These are phyloP conservation scores for Gossypium turneri DNA, from an alignment of 345 rosid genomes.

Conservation along the genomic window DNA sequence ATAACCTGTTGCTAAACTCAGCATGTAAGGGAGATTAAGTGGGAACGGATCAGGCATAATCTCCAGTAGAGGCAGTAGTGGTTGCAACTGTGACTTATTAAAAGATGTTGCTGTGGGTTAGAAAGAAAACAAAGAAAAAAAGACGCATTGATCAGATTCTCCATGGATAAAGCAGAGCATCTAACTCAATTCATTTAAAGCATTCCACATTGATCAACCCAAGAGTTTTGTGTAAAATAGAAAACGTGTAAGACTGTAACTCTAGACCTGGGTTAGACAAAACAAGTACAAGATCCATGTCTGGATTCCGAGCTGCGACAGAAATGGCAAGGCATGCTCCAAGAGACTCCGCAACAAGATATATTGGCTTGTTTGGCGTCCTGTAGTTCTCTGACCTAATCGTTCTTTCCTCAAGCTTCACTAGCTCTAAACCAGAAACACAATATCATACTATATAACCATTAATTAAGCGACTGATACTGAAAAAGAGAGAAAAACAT, in stretches of 20 bases:
- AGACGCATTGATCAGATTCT: not conserved
- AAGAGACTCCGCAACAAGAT: slow-evolving; percentile 55
- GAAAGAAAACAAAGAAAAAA: not conserved
- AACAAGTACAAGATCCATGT: slow-evolving; percentile 48
- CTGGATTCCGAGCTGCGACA: slow-evolving; percentile 56
- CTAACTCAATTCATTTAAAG: not conserved
- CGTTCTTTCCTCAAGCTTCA: slow-evolving; percentile 47
- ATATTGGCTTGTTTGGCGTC: slow-evolving; percentile 48
- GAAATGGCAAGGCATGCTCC: slow-evolving; percentile 64
- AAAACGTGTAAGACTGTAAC: not conserved
- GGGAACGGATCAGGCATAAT: slow-evolving; percentile 36
- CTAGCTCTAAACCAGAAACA: slow-evolving; percentile 34
- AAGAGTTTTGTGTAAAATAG: not conserved
- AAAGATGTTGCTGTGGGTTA: slow-evolving; percentile 38
- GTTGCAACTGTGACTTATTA: slow-evolving; percentile 35
- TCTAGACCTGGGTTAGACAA: slow-evolving; percentile 61
- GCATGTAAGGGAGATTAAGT: slow-evolving; percentile 28
- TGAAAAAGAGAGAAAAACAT: not conserved
- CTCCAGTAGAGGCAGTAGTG: slow-evolving; percentile 37
- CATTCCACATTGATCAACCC: not conserved
- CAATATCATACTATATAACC: not conserved
- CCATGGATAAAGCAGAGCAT: not conserved
- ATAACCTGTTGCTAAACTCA: slow-evolving; percentile 39
- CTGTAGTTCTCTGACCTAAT: slow-evolving; percentile 37
- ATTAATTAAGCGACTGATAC: not conserved